Evolutionary conservation across 139 green algal genomes (phyloP), one percentile per base, ranked within the genome.

Genomic region (Edaphochlamys debaryana): DNA sequence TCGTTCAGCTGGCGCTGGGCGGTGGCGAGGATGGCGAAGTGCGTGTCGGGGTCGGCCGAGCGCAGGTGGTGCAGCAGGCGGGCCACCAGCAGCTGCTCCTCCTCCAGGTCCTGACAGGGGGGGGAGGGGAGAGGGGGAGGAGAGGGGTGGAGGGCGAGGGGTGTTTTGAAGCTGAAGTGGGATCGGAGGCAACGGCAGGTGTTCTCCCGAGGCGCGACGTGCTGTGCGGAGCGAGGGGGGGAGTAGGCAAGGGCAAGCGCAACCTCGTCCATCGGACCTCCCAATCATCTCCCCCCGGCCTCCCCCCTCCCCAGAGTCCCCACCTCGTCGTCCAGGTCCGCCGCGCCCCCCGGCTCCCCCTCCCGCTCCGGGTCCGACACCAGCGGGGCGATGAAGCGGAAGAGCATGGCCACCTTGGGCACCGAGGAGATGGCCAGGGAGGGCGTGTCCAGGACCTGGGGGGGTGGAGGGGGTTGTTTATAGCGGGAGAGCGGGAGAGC

Each of bases 21-120:
- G 30, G 87, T 81, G 7, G 79, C 50, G 58, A 99, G 92, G 38
- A 99, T 91, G 20, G 71, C 79, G 69, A 94, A 95, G 69, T 96
- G 93, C 45, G 79, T 85, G 37, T 91, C 92, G 4, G 84, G 83
- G 69, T 96, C 82, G 11, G 86, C 74, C 3, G 77, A 79, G 36
- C 50, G 37, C 52, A 99, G 88, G 79, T 88, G 82, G 88, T 99
- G 96, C 79, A 99, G 87, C 79, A 99, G 87, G 6, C 94, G 92
- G 23, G 97, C 95, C 54, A 99, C 90, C 74, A 98, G 86, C 32
- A 91, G 85, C 87, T 98, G 94, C 90, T 99, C 95, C 70, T 98
- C 95, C 41, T 92, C 91, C 58, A 99, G 79, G 70, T 97, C 94
- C 93, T 96, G 87, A 34, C 11, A 9, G 45, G 11, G 45, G 45